A percentile compares a stretch with the other conserved stretches of the same genome.
Conservation (phyloP, 1,284 basidiomycete genomes). For the Quambalaria eucalypti region DNA sequence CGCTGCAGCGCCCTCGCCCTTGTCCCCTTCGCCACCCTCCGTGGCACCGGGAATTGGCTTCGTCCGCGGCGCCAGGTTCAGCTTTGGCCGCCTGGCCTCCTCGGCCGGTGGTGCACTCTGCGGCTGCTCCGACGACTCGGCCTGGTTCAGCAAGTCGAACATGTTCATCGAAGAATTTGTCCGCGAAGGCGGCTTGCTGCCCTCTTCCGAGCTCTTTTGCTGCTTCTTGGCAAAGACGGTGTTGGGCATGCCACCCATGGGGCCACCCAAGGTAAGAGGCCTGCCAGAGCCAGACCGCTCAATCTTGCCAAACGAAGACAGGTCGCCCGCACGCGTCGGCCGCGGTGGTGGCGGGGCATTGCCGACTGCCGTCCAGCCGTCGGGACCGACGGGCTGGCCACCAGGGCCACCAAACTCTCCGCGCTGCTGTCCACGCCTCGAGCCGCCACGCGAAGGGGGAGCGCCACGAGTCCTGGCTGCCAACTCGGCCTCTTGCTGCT, state of each 20-base stretch:
- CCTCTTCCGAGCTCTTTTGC: slow-evolving; percentile 49
- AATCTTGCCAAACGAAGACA: slow-evolving; percentile 72
- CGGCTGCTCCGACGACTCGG: background rate
- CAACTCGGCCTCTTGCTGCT: slow-evolving; percentile 25
- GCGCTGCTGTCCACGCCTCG: slow-evolving; percentile 74
- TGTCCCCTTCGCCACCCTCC: slow-evolving; percentile 14
- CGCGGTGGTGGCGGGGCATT: slow-evolving; percentile 51
- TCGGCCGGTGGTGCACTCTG: slow-evolving; percentile 27
- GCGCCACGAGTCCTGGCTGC: slow-evolving; percentile 53
- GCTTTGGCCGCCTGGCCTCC: slow-evolving; percentile 62
- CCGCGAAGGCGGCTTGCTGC: slow-evolving; percentile 62
- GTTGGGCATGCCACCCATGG: slow-evolving; percentile 54
- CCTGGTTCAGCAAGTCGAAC: slow-evolving; percentile 54
- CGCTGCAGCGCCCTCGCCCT: slow-evolving; percentile 1
- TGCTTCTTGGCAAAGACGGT: slow-evolving; percentile 64
- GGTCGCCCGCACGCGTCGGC: slow-evolving; percentile 70
- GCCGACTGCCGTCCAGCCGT: slow-evolving; percentile 77
- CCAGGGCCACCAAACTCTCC: slow-evolving; percentile 49
- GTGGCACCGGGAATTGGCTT: slow-evolving; percentile 52
- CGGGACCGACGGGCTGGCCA: slow-evolving; percentile 43
- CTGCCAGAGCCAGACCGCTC: slow-evolving; percentile 53
- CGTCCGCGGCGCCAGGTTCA: slow-evolving; percentile 61
- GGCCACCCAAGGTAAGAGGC: slow-evolving; percentile 57
- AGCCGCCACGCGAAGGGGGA: slow-evolving; percentile 71
- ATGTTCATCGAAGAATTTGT: slow-evolving; percentile 73